Base-by-base conservation (phyloP, 768 basidiomycete genomes). In the Serendipita indica region DNA sequence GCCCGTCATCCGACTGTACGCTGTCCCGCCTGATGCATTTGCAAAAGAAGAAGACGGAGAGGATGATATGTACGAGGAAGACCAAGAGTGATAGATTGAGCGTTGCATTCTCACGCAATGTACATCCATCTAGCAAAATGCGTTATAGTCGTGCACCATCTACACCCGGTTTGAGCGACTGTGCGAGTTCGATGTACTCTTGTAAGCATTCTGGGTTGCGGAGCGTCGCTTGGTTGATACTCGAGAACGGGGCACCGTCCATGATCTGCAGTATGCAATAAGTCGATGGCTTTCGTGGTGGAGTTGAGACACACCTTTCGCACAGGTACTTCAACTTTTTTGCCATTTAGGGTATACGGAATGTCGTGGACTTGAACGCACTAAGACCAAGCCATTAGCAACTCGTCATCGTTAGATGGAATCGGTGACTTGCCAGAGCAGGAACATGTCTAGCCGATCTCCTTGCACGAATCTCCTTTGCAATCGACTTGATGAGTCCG, bases 1-100 rank as follows among this genome's bases (percentile, higher is more conserved):
- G 94, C 86, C 93, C 57, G 86, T 94, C 65, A 84, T 97, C 69
- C 86, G 92, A 58, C 72, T 99, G 33, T 99, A 97, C 72, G 77
- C 87, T 52, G 90, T 98, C n/a, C 94, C 94, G 2, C 70, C 80
- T 65, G 80, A 82, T 57, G 81, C 93, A 14, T 96, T 98, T 71
- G 85, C 84, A 16, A 82, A 76, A 5, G 84, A 85, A 61, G 90
- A 89, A 37, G 88, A 88, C 57, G 49, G 49, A 3, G 72, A 72
- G 18, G 84, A 86, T 16, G 74, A 71, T 33, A 73, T 67, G 37
- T 67, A 54, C 16, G 70, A 73, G 49, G 74, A 73, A 35, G 73
- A 67, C 28, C 77, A 77, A 52, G 63, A 61, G 45, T 46, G 57
- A 57, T 39, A n/a, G n/a, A n/a, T n/a, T n/a, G n/a, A n/a, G n/a